Conservation (phyloP, 2,329 filamentous ascomycete genomes). For the Niveomyces coronatus region DNA sequence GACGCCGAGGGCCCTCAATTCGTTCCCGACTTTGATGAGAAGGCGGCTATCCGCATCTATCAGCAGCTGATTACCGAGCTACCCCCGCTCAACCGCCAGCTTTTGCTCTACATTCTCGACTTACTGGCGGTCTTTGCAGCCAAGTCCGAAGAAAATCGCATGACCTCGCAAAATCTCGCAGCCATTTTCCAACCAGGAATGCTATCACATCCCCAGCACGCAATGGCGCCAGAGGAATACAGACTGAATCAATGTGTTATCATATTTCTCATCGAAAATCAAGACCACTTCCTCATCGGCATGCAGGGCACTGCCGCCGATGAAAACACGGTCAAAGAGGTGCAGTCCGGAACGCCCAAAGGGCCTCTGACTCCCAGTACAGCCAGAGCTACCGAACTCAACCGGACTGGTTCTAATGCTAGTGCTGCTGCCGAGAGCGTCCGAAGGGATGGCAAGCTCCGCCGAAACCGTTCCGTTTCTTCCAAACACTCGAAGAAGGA, state of each 20-base stretch:
- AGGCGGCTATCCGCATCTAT: constrained; percentile 69
- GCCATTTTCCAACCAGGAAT: constrained; percentile 97
- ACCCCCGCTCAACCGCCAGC: constrained; percentile 83
- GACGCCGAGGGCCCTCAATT: constrained; percentile 60
- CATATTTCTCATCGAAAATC: constrained; percentile 96
- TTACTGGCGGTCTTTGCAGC: constrained; percentile 93
- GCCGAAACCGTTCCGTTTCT: constrained; percentile 84
- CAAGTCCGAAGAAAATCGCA: constrained; percentile 92
- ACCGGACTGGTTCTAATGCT: constrained; percentile 73
- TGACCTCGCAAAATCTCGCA: constrained; percentile 88
- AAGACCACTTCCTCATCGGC: constrained; percentile 95
- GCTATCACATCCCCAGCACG: constrained; percentile 84
- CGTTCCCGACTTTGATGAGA: constrained; percentile 51
- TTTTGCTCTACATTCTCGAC: constrained; percentile 92
- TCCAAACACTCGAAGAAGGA: constrained; percentile 78
- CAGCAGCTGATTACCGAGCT: constrained; percentile 87
- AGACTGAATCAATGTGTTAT: constrained; percentile 91
- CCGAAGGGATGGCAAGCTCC: constrained; percentile 65
- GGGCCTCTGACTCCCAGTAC: constrained; percentile 35
- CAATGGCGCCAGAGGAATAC: constrained; percentile 93
- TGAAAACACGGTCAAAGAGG: constrained; percentile 56
- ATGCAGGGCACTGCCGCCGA: constrained; percentile 99
- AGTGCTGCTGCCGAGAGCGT: constrained; percentile 85
- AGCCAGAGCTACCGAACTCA: constrained; percentile 40
- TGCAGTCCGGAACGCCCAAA: constrained; percentile 57